Evolutionary conservation across 306 rosid genomes (phyloP), one percentile per base, ranked within the genome.

Genomic region (Glycyrrhiza uralensis): DNA sequence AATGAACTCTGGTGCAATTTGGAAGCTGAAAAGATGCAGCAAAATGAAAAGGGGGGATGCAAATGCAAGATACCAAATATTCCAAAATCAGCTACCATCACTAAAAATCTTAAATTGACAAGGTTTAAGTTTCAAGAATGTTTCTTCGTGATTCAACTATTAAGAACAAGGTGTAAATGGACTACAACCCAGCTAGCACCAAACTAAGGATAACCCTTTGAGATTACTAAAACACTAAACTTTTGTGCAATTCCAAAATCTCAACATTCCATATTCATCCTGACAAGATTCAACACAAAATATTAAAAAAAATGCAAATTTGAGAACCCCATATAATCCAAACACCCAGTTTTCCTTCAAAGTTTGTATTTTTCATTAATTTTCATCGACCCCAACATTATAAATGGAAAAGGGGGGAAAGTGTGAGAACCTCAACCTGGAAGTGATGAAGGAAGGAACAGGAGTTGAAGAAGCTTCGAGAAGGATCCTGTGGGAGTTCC

Each of bases 381-480:
- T 13, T 2, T 39, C 56, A 35, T 45, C 14, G 6, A 41, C 14
- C 29, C 17, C 58, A 69, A 6, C 33, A 22, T 26, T 5, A 38
- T 5, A 35, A 2, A 28, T 54, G 2, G 12, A 0, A 28, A 1
- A 2, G 0, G 50, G 19, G 7, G 13, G 5, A 6, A 15, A 9
- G 1, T 8, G 4, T 5, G 33, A 62, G n/a, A n/a, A n/a, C n/a
- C n/a, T n/a, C n/a, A n/a, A 89, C 98, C 90, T 94, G 47, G 84
- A 38, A 72, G 85, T 81, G 80, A 94, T 91, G 68, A 19, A 91
- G 26, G 98, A 91, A 71, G 97, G 97, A 18, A 77, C 87, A 3
- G 80, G 69, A 9, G 96, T 91, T 0, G 98, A 94, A 83, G 71
- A 79, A 24, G 97, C 97, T 80, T 94, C 98, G 3, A 63, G 52